Percentiles rank a stretch among this genome's conserved stretches.
phyloP scores from a whole-genome alignment of 129 eudicot genomes.

The Tagetes patula region DNA sequence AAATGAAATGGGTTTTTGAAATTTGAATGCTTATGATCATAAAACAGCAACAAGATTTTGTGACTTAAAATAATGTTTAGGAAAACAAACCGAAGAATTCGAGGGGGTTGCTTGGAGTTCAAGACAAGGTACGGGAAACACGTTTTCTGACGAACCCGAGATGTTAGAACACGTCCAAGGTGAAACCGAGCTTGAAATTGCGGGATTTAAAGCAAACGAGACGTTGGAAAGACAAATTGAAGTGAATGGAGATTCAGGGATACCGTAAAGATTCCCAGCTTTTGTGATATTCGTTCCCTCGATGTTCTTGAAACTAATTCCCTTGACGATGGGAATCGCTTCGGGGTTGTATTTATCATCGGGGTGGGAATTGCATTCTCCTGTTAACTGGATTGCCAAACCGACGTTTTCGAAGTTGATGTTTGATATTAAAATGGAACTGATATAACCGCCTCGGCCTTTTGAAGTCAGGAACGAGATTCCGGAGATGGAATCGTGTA shows the following conservation, averaged over 20 bases:
- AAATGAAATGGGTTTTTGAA: slow-evolving; percentile 32
- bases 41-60: slow-evolving; percentile 38
- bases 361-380: slow-evolving; percentile 57
- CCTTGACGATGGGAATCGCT: slow-evolving; percentile 61
- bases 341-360: slow-evolving; percentile 65
- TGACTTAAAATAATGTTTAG: slow-evolving; percentile 15
- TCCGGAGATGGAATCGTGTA: slow-evolving; percentile 58
- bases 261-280: slow-evolving; percentile 66
- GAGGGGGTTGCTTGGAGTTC: slow-evolving; percentile 48
- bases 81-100: slow-evolving; percentile 37
- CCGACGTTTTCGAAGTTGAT: slow-evolving; percentile 39
- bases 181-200: slow-evolving; percentile 24
- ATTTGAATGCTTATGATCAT: slow-evolving; percentile 29
- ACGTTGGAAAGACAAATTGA: slow-evolving; percentile 56
- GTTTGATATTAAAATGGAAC: slow-evolving; percentile 40
- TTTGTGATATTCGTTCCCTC: slow-evolving; percentile 49
- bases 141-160: slow-evolving; percentile 55
- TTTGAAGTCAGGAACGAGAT: slow-evolving; percentile 58
- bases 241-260: slow-evolving; percentile 68
- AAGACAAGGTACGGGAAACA: slow-evolving; percentile 71
- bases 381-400: slow-evolving; percentile 55
- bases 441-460: slow-evolving; percentile 80
- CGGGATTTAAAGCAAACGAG: slow-evolving; percentile 40
- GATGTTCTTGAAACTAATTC: slow-evolving; percentile 49
- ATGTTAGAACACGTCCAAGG: slow-evolving; percentile 73